Percentiles rank a stretch among this genome's conserved stretches.
Conservation (phyloP, 345 rosid genomes). For the Salix purpurea region DNA sequence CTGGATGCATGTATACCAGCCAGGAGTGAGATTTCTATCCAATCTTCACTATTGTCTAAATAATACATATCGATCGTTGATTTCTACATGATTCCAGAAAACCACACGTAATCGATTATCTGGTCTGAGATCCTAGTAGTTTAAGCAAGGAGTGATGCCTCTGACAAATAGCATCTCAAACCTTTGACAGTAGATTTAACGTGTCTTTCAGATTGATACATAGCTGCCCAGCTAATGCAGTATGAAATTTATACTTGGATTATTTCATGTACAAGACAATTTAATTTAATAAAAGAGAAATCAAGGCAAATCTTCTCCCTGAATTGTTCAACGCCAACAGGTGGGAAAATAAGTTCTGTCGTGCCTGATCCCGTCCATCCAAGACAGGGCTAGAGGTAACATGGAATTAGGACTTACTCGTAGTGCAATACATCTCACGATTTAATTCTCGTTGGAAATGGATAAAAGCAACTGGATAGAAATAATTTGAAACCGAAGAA, state of each 20-base stretch:
- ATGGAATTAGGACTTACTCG: not conserved
- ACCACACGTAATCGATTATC: not conserved
- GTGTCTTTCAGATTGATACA: not conserved
- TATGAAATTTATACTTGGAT: not conserved
- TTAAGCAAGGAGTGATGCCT: not conserved
- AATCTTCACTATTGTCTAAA: not conserved
- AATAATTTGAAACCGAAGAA: not conserved
- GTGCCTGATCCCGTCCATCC: not conserved
- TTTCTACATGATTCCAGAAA: not conserved
- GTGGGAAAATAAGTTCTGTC: not conserved
- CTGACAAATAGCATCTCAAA: not conserved
- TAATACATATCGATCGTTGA: not conserved
- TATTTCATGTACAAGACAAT: not conserved
- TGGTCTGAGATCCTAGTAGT: not conserved
- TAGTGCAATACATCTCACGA: not conserved
- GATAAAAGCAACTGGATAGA: not conserved
- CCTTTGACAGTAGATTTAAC: not conserved
- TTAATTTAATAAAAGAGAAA: not conserved
- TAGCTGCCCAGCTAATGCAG: not conserved
- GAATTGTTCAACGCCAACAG: not conserved
- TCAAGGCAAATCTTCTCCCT: not conserved
- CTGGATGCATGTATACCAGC: not conserved
- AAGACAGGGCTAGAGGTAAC: not conserved
- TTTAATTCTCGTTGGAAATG: not conserved
- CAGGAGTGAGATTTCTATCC: not conserved